Percentiles rank a stretch among this genome's conserved stretches.
Conservation (phyloP, 768 basidiomycete genomes). For the Sutorius australiensis region DNA sequence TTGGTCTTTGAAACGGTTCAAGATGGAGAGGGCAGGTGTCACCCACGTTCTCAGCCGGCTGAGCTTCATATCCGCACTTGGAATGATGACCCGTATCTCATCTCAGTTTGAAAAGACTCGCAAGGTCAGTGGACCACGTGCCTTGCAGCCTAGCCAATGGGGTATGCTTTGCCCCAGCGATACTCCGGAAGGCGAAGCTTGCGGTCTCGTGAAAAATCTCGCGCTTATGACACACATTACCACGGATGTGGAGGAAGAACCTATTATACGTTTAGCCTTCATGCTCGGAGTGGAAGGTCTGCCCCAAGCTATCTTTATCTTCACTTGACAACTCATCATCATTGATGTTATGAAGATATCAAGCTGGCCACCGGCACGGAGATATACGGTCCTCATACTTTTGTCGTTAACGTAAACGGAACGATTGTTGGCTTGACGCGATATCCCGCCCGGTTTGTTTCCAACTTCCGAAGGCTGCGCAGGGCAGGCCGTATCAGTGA, state of each 20-base stretch:
- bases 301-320: slow-evolving; percentile 18
- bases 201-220: slow-evolving; percentile 96
- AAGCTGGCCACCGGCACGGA: slow-evolving; percentile 88
- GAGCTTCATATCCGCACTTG: slow-evolving; percentile 94
- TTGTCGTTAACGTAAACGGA: slow-evolving; percentile 96
- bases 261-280: slow-evolving; percentile 83
- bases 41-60: slow-evolving; percentile 95
- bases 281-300: slow-evolving; percentile 97
- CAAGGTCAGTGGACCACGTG: slow-evolving; percentile 96
- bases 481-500: slow-evolving; percentile 91
- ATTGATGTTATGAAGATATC: slow-evolving; percentile 60
- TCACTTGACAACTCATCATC: slow-evolving; percentile 10
- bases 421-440: slow-evolving; percentile 92
- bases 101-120: slow-evolving; percentile 99
- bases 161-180: slow-evolving; percentile 97
- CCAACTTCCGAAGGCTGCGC: slow-evolving; percentile 87
- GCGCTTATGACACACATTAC: slow-evolving; percentile 99
- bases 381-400: slow-evolving; percentile 90
- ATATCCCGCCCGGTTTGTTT: slow-evolving; percentile 78
- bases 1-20: slow-evolving; percentile 98
- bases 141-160: slow-evolving; percentile 98
- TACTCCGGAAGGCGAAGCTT: slow-evolving; percentile 99
- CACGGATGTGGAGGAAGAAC: slow-evolving; percentile 95
- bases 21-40: slow-evolving; percentile 98
- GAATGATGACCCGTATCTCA: slow-evolving; percentile 99